Evolutionary conservation across 495 filamentous ascomycete genomes (phyloP), one percentile per base, ranked within the genome.

Genomic region (Hypoxylon crocopeplum): DNA sequence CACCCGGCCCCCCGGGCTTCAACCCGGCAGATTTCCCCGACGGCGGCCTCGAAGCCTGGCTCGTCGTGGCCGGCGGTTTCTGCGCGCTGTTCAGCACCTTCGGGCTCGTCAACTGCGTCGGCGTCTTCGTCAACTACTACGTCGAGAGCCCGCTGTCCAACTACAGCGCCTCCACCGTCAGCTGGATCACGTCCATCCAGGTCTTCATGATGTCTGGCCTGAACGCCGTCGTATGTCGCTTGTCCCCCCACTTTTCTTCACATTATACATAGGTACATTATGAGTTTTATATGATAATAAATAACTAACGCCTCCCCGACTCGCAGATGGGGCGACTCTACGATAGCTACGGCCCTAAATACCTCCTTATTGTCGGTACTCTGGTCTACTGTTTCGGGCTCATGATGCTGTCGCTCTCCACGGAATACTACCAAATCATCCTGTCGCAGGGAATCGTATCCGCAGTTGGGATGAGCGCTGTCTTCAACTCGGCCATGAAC

Each of bases 371-470:
- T 5, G 59, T 72, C 7, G 88, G 88, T 16, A 80, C 81, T 0
- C 65, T 88, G 15, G 60, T 87, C 27, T 86, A 90, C 57, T 74
- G 86, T 47, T 86, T 90, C 54, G 88, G 87, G 5, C 68, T 91
- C 6, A 90, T 91, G 87, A 88, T 92, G 86, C 80, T 88, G 3
- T 84, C 79, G 15, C 69, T 88, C 1, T 80, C 82, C 2, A 78
- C 73, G 10, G 55, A 86, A 65, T 90, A 86, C 70, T 90, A 83
- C 60, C 87, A 89, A 48, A 80, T 88, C 69, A 56, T 88, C 10
- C 69, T 89, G 3, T 72, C 78, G 8, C 87, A 89, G 59, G 80
- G 79, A 3, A 69, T 88, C 30, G 75, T 78, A 21, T 74, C 71
- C 48, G 69, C 77, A 10, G 74, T 88, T 20, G 87, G 88, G 7